Evolutionary conservation across 2,329 filamentous ascomycete species (phyloP).

Genomic region (Penicillium palitans): DNA sequence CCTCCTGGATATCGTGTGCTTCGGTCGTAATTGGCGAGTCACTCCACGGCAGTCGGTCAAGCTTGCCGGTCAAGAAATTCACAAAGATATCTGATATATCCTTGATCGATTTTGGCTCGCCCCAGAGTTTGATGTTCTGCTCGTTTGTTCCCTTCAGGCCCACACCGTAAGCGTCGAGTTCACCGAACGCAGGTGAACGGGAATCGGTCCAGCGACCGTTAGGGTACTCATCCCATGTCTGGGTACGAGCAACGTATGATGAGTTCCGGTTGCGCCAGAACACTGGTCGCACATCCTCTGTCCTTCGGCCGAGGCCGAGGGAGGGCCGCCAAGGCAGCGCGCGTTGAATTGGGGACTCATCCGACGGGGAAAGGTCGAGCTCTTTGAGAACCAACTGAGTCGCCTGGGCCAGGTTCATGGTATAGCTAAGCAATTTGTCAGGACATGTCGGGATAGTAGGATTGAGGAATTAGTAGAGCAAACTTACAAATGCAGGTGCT

Average conservation of each 20-base stretch:
- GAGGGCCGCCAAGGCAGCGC: slow-evolving; percentile 96
- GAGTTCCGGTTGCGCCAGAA: slow-evolving; percentile 98
- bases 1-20: slow-evolving; percentile 72
- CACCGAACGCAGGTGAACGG: slow-evolving; percentile 91
- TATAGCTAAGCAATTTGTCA: slow-evolving; percentile 61
- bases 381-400: slow-evolving; percentile 94
- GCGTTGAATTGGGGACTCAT: slow-evolving; percentile 76
- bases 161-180: slow-evolving; percentile 91
- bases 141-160: slow-evolving; percentile 93
- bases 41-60: slow-evolving; percentile 89
- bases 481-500: slow-evolving; percentile 80
- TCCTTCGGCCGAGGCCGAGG: slow-evolving; percentile 80
- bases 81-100: slow-evolving; percentile 85
- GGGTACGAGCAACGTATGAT: slow-evolving; percentile 90
- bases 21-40: slow-evolving; percentile 83
- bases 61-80: slow-evolving; percentile 75
- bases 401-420: slow-evolving; percentile 96
- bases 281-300: slow-evolving; percentile 94
- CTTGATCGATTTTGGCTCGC: slow-evolving; percentile 73
- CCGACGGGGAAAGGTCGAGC: slow-evolving; percentile 75
- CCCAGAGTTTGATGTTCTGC: slow-evolving; percentile 94
- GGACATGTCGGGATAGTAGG: neutral
- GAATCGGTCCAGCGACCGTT: slow-evolving; percentile 99
- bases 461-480: neutral
- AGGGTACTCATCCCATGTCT: slow-evolving; percentile 98